Evolutionary conservation across 345 rosid species (phyloP).

Genomic region (Toxicodendron radicans): DNA sequence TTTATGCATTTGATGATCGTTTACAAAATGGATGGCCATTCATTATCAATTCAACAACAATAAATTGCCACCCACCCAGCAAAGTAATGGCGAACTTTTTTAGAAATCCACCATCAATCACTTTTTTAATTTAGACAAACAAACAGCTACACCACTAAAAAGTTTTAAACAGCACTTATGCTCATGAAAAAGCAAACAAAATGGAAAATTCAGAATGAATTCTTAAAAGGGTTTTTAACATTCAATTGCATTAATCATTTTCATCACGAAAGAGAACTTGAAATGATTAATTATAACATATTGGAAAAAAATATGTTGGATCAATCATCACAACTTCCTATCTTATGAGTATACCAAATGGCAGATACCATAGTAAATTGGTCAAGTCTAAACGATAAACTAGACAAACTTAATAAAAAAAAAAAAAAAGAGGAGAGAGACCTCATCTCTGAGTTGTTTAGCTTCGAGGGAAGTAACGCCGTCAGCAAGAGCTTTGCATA

Average conservation of each 20-base stretch:
- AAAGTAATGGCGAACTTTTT: neutral
- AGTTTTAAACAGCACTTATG: neutral
- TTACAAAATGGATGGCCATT: neutral
- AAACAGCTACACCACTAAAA: neutral
- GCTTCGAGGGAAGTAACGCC: constrained; percentile 78
- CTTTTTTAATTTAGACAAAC: neutral
- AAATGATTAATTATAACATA: neutral
- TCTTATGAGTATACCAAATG: neutral
- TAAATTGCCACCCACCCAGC: neutral
- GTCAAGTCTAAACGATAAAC: neutral
- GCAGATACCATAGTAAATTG: neutral
- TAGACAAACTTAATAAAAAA: neutral
- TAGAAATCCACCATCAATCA: neutral
- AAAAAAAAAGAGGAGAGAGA: constrained; percentile 13
- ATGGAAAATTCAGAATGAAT: neutral
- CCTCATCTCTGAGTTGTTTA: constrained; percentile 88
- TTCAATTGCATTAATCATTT: neutral
- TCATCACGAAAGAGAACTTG: neutral
- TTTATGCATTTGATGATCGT: neutral
- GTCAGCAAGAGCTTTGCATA: constrained; percentile 46
- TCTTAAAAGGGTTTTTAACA: neutral
- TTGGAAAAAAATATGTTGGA: neutral
- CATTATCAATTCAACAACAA: neutral
- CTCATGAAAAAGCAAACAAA: neutral
- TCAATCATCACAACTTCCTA: neutral